These are phyloP conservation scores for Podosphaera fusca DNA, from an alignment of 2,329 filamentous ascomycete genomes.

Conservation along the genomic window DNA sequence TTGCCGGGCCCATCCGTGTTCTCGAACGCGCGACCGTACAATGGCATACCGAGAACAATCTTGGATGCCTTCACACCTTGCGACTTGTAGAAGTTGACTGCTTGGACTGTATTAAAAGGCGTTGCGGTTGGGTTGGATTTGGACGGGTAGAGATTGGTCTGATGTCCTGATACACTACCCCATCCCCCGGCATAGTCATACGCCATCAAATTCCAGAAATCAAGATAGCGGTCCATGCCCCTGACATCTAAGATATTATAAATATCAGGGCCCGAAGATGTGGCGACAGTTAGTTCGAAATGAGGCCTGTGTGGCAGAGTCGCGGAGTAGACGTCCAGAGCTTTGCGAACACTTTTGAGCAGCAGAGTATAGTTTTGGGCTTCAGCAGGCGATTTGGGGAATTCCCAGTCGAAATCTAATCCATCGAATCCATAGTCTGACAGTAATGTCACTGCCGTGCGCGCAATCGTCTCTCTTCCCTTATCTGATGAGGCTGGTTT, in stretches of 20 bases:
- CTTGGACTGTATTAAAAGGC: conserved; percentile 53
- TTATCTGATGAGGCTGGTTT: conserved; percentile 44
- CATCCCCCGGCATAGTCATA: conserved; percentile 77
- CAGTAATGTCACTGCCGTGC: conserved; percentile 49
- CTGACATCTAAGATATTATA: conserved; percentile 37
- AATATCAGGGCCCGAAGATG: conserved; percentile 37
- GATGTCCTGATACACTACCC: conserved; percentile 50
- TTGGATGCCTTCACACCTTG: conserved; percentile 44
- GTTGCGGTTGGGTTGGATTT: conserved; percentile 35
- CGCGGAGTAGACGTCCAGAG: conserved; percentile 32
- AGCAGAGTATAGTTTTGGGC: conserved; percentile 36
- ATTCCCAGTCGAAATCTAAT: conserved; percentile 47
- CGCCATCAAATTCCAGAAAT: conserved; percentile 69
- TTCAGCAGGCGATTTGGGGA: conserved; percentile 30
- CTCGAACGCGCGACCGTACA: conserved; percentile 73
- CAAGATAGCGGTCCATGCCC: conserved; percentile 40
- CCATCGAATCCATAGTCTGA: conserved; percentile 62
- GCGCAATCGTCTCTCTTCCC: conserved; percentile 50
- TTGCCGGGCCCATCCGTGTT: conserved; percentile 53
- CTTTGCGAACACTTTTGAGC: conserved; percentile 29
- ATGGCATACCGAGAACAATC: conserved; percentile 72
- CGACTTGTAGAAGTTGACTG: conserved; percentile 45
- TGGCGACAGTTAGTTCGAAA: conserved; percentile 42
- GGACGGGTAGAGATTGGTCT: conserved; percentile 53
- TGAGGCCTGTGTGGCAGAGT: conserved; percentile 21